Conservation (phyloP, 2,329 filamentous ascomycete genomes). For the Phoma sp. region DNA sequence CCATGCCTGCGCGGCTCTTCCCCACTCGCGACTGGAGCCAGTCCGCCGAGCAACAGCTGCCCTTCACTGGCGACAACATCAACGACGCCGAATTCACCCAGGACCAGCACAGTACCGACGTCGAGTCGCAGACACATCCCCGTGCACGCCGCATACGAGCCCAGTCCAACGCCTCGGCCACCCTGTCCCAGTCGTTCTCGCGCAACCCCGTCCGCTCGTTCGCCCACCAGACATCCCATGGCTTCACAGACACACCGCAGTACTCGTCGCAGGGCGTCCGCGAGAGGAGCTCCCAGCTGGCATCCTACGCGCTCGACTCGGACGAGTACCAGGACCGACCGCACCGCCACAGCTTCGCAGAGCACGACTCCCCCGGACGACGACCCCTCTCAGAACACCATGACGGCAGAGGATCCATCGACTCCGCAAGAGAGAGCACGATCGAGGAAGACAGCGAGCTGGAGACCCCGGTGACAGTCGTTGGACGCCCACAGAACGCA, state of each 20-base stretch:
- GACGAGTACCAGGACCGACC: conserved; percentile 41
- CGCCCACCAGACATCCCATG: conserved; percentile 70
- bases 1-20: conserved; percentile 15
- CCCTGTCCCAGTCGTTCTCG: conserved; percentile 41
- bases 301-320: conserved; percentile 73
- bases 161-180: conserved; percentile 29
- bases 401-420: conserved; percentile 37
- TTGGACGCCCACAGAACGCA: conserved; percentile 24
- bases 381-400: conserved; percentile 26
- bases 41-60: conserved; percentile 28
- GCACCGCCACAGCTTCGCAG: conserved; percentile 35
- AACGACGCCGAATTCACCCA: conserved; percentile 38
- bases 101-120: conserved; percentile 29
- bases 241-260: conserved; percentile 71
- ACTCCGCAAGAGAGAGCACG: conserved; percentile 54
- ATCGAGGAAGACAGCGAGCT: conserved; percentile 70
- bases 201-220: conserved; percentile 74
- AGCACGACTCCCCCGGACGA: conserved; percentile 27
- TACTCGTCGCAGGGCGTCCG: conserved; percentile 79
- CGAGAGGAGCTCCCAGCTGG: conserved; percentile 86
- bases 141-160: conserved; percentile 39
- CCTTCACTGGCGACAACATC: conserved; percentile 42
- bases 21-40: conserved; percentile 15
- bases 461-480: conserved; percentile 55
- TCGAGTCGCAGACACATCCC: conserved; percentile 33